phyloP scores from a whole-genome alignment of 2,329 filamentous ascomycete genomes.

The Fusarium pilosicola region DNA sequence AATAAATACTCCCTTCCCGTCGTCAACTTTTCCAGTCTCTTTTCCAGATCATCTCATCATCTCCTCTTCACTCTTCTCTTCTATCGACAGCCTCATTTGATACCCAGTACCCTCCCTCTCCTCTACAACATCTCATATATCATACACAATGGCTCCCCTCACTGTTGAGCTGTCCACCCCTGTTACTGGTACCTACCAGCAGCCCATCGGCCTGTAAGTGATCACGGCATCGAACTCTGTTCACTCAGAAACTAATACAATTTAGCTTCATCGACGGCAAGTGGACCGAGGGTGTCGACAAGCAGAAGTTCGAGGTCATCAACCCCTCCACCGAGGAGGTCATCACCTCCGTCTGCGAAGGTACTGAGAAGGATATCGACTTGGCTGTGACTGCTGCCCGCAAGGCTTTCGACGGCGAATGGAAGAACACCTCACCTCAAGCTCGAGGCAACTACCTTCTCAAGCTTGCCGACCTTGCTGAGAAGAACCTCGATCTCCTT shows the following conservation, averaged over 20 bases:
- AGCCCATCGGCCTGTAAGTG: constrained; percentile 71
- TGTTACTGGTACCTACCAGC: constrained; percentile 66
- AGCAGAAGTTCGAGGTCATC: constrained; percentile 91
- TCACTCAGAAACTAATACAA: constrained; percentile 32
- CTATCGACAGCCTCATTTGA: constrained; percentile 29
- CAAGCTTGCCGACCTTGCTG: constrained; percentile 82
- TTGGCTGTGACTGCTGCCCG: constrained; percentile 86
- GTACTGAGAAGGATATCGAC: constrained; percentile 85
- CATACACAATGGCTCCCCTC: constrained; percentile 48
- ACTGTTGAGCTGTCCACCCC: constrained; percentile 75
- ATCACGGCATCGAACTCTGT: background rate
- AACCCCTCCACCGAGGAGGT: constrained; percentile 88
- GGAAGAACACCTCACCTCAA: constrained; percentile 75
- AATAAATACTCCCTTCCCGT: constrained; percentile 44
- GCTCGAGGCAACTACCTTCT: constrained; percentile 74
- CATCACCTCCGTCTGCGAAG: constrained; percentile 85
- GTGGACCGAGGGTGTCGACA: constrained; percentile 81
- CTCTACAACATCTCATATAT: constrained; percentile 19
- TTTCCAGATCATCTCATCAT: constrained; percentile 41
- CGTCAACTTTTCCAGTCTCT: constrained; percentile 18
- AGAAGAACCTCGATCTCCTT: constrained; percentile 80
- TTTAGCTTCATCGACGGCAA: constrained; percentile 91
- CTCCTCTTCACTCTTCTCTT: constrained; percentile 15
- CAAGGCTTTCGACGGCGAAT: constrained; percentile 81
- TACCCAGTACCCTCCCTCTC: constrained; percentile 33